phyloP scores from a whole-genome alignment of 139 green algal species.

The Chara braunii region DNA sequence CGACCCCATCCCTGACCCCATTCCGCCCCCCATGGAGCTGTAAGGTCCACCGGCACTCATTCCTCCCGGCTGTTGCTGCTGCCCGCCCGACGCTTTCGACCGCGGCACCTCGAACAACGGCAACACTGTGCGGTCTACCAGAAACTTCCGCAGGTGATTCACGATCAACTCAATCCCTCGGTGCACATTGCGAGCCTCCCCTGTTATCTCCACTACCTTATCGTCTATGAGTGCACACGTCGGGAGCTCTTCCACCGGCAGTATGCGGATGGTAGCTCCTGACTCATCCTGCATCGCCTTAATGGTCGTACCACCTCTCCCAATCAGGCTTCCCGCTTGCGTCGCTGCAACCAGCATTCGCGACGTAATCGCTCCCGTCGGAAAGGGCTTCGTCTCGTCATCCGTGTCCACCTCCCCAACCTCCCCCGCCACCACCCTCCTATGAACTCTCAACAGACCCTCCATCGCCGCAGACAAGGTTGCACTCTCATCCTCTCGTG shows the following conservation, averaged over 20 bases:
- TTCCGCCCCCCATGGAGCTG: no score
- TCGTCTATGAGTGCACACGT: slow-evolving; percentile 17
- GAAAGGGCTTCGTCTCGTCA: not conserved
- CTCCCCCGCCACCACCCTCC: slow-evolving; percentile 3
- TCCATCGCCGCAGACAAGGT: slow-evolving; percentile 1
- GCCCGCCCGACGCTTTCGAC: no score
- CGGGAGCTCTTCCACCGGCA: slow-evolving; percentile 16
- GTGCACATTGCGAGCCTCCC: slow-evolving; percentile 15
- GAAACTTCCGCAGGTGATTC: slow-evolving; percentile 18
- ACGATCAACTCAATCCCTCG: slow-evolving; percentile 8
- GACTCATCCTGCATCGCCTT: slow-evolving; percentile 26
- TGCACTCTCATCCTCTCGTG: not conserved
- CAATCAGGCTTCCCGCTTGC: slow-evolving; percentile 23
- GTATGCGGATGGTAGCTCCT: slow-evolving; percentile 18
- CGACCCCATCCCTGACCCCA: no score
- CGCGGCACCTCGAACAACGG: slow-evolving; percentile 26
- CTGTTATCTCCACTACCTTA: slow-evolving; percentile 22
- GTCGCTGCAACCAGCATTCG: slow-evolving; percentile 23
- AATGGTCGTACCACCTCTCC: not conserved
- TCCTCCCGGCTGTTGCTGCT: no score
- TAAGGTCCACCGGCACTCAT: no score
- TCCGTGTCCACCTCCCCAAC: not conserved
- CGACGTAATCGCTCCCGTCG: slow-evolving; percentile 5
- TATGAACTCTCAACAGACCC: slow-evolving; percentile 10
- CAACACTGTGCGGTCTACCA: slow-evolving; percentile 25